Evolutionary conservation across 1,284 basidiomycete species (phyloP), one percentile per base, ranked within the genome.

Genomic region (Heterobasidion occidentale): DNA sequence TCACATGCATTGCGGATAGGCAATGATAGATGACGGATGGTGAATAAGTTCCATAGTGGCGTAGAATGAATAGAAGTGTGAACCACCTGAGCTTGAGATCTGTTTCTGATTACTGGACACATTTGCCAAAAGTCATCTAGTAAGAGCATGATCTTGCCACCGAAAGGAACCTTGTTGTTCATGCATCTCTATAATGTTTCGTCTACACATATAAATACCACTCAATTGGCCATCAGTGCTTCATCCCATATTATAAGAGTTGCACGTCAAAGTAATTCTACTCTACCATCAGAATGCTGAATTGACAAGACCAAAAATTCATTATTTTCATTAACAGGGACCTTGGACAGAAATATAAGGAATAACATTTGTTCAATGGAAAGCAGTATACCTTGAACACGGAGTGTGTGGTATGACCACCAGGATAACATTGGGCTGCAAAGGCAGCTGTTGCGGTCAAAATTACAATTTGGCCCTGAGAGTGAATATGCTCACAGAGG

Each of bases 51-150:
- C 70, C 72, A 75, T 1, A 76, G 63, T 0, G 60, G 59, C 5
- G 72, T 74, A 0, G 68, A 68, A 36, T 68, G 67, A 45, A 75
- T 72, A 4, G 71, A 75, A 2, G 72, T 70, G 36, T 67, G 60
- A 1, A 74, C 58, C 12, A 71, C 60, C 35, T 71, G 63, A 0
- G 59, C 55, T 35, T 64, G 62, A 0, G 66, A 63, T 2, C 70
- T 71, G 1, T 62, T 36, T 1, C 60, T 58, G 6, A 75, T 61
- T 11, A 75, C 70, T 8, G 73, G 74, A 46, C 69, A 70, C 1
- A 69, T 72, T 58, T 74, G 74, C 0, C 70, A 61, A 58, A 75
- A 76, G 57, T 75, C 73, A 0, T 73, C 74, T 0, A 71, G 61
- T 0, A 71, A 61, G 11, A 74, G 56, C 14, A 75, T 53, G 7